Conservation (phyloP, 345 rosid genomes). For the Psidium guajava region DNA sequence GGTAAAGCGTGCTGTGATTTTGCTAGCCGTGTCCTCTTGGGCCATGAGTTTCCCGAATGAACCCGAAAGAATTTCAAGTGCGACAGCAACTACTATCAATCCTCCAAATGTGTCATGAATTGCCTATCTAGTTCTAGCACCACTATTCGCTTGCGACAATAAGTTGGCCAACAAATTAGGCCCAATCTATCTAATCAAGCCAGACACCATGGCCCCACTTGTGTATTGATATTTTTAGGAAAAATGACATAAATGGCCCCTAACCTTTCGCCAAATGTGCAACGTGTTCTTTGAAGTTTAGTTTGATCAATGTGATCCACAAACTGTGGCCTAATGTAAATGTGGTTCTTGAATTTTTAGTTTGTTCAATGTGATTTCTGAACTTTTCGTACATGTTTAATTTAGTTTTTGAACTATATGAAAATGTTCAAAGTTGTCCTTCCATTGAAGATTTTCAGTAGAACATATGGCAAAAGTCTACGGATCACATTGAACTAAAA, state of each 20-base stretch:
- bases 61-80: neutral
- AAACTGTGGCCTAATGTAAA: too few species aligned
- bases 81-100: neutral
- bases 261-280: too few species aligned
- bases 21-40: neutral
- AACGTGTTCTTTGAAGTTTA: too few species aligned
- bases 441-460: too few species aligned
- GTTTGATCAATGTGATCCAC: too few species aligned
- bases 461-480: too few species aligned
- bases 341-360: too few species aligned
- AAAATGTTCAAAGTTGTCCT: too few species aligned
- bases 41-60: neutral
- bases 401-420: too few species aligned
- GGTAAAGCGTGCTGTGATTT: neutral
- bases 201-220: neutral
- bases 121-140: neutral
- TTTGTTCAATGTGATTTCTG: too few species aligned
- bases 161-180: neutral
- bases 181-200: neutral
- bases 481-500: too few species aligned
- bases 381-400: too few species aligned
- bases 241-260: neutral
- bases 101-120: neutral
- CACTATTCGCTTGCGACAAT: neutral
- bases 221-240: accelerated